These are phyloP conservation scores for Russula vinacea DNA, from an alignment of 768 basidiomycete genomes.

Conservation along the genomic window DNA sequence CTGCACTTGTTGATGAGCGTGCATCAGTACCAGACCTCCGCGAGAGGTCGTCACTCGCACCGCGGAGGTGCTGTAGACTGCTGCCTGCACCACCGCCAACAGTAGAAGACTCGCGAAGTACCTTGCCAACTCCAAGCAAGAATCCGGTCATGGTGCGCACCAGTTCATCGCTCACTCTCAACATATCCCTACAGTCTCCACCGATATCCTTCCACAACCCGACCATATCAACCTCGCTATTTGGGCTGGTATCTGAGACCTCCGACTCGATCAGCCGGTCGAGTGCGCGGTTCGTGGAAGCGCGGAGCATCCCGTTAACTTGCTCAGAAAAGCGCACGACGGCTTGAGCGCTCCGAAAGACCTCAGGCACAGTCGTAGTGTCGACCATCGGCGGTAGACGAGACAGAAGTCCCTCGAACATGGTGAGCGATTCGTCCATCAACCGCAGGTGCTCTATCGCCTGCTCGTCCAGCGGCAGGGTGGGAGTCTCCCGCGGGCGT, in stretches of 20 bases:
- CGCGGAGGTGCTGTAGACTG: slow-evolving; percentile 47
- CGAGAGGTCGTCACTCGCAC: slow-evolving; percentile 50
- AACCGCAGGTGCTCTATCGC: slow-evolving; percentile 60
- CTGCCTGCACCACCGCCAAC: slow-evolving; percentile 29
- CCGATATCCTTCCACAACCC: slow-evolving; percentile 69
- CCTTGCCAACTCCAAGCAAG: slow-evolving; percentile 68
- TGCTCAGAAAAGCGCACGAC: slow-evolving; percentile 65
- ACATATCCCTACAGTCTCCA: slow-evolving; percentile 66
- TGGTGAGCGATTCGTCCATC: slow-evolving; percentile 62
- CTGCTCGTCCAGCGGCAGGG: slow-evolving; percentile 27
- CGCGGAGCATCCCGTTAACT: slow-evolving; percentile 59
- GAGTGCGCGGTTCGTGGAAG: slow-evolving; percentile 55
- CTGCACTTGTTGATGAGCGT: slow-evolving; percentile 30
- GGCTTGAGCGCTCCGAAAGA: slow-evolving; percentile 58
- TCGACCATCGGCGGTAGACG: slow-evolving; percentile 49
- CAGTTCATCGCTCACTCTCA: slow-evolving; percentile 74
- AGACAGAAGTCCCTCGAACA: slow-evolving; percentile 66
- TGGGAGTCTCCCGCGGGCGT: slow-evolving; percentile 13
- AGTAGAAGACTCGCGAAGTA: slow-evolving; percentile 54
- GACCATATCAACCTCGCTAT: slow-evolving; percentile 40
- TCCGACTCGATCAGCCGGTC: slow-evolving; percentile 76
- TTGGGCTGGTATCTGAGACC: slow-evolving; percentile 49
- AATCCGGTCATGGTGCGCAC: slow-evolving; percentile 74
- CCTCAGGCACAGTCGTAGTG: slow-evolving; percentile 47
- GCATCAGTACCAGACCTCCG: slow-evolving; percentile 39